Conservation (phyloP, 305 asterid species). For the Plantago coronopus region DNA sequence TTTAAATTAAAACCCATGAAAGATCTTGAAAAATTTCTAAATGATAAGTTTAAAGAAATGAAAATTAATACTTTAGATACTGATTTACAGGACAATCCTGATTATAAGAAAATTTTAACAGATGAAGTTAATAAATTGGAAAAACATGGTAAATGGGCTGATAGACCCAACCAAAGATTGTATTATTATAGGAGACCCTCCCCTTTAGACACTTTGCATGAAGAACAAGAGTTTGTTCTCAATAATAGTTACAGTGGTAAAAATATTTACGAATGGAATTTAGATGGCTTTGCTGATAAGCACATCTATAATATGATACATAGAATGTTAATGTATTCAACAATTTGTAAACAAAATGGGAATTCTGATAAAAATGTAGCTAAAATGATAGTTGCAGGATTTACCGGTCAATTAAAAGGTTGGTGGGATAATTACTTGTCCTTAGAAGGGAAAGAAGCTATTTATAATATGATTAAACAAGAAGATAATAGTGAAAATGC, state of each 20-base stretch:
- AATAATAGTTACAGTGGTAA: conserved; percentile 14
- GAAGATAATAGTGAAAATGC: conserved; percentile 8
- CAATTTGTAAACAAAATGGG: conserved; percentile 2
- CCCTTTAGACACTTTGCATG: conserved; percentile 7
- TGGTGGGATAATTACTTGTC: too few relatives aligned
- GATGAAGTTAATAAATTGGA: conserved; percentile 8
- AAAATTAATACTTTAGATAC: conserved; percentile 10
- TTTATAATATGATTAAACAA: neutral
- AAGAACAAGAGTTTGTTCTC: conserved; percentile 8
- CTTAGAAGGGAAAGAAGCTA: too few relatives aligned
- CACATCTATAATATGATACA: conserved; percentile 4
- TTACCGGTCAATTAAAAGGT: conserved; percentile 2
- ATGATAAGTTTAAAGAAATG: too few relatives aligned
- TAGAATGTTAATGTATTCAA: conserved; percentile 20
- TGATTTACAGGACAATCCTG: neutral
- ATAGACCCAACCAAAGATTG: neutral
- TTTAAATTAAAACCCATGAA: conserved; percentile 10
- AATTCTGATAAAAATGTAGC: neutral
- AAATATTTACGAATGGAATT: conserved; percentile 19
- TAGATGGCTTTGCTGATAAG: conserved; percentile 13
- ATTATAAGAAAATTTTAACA: neutral
- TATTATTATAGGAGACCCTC: conserved; percentile 10
- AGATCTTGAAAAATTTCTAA: too few relatives aligned
- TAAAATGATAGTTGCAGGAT: neutral
- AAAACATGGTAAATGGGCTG: conserved; percentile 12